These are phyloP conservation scores for Stenocarpella maydis DNA, from an alignment of 2,329 filamentous ascomycete species.

Conservation along the genomic window DNA sequence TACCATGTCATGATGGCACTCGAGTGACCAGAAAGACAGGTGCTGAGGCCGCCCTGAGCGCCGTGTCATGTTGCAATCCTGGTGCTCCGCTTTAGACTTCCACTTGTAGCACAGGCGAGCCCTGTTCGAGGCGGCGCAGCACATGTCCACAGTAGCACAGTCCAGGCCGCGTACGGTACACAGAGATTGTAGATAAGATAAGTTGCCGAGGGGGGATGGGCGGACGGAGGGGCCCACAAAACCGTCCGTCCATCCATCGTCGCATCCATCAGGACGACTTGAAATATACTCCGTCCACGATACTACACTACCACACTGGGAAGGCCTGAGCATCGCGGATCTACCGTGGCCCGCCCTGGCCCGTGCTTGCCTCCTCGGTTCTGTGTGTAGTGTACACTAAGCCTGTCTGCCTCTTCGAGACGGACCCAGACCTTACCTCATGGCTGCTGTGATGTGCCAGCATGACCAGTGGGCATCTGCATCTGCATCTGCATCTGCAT, in stretches of 20 bases:
- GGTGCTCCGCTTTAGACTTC: conserved; percentile 19
- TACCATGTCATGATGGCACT: conserved; percentile 21
- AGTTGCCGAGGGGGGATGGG: conserved; percentile 26
- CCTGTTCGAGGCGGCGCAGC: conserved; percentile 10
- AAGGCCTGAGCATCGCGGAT: conserved; percentile 16
- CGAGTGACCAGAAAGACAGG: neutral
- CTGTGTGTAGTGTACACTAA: too few relatives aligned
- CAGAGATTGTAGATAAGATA: conserved; percentile 29
- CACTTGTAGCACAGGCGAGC: conserved; percentile 16
- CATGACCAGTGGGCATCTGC: conserved; percentile 30
- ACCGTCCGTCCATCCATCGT: neutral
- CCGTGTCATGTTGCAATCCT: conserved; percentile 18
- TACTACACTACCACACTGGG: too few relatives aligned
- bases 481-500: conserved; percentile 10
- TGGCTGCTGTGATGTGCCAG: conserved; percentile 26
- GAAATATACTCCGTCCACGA: too few relatives aligned
- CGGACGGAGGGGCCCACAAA: neutral
- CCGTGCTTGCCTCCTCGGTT: conserved; percentile 15
- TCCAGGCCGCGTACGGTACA: conserved; percentile 2
- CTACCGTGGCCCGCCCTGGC: conserved; percentile 26
- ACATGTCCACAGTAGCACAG: conserved; percentile 2
- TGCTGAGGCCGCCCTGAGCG: conserved; percentile 30
- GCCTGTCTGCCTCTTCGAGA: neutral
- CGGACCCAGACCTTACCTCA: conserved; percentile 24
- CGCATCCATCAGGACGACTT: conserved; percentile 7